Base-by-base conservation (phyloP, 305 asterid genomes). In the Lippia alba region DNA sequence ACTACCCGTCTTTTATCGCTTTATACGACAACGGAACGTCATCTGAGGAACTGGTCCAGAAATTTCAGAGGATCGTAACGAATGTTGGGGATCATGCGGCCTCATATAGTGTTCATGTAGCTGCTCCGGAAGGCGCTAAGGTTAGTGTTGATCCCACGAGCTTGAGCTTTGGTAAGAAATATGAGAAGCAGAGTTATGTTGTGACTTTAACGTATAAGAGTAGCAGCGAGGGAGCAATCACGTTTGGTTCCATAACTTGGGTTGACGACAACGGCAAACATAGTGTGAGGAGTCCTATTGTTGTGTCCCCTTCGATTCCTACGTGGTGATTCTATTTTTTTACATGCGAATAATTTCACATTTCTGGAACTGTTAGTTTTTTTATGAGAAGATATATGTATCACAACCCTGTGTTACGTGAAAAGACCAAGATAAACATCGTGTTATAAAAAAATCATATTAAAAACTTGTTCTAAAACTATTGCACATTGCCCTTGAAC, bases 221-320 rank as follows among this genome's bases (percentile, higher is more conserved):
- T 17, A 51, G 16, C 5, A 50, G 0, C 15, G 64, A 17, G 0
- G 69, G 61, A 34, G 72, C 32, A 39, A 55, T 67, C 9, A 57
- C 64, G 12, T 77, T 71, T 34, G 81, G 81, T 48, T 72, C 78
- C 0, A 44, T 77, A 45, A 67, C 24, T 4, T 77, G 81, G 78
- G 16, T 56, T 4, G 81, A 77, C 19, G 60, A 57, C 1, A 58
- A 62, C 5, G 78, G 76, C 2, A 62, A 67, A 4, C 76, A 74
- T 45, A n/a, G 0, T 24, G 82, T 70, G 8, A 78, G 82, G 36
- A 78, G 79, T 50, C 82, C 82, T 0, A 69, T 78, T 34, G 82
- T 78, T 8, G 76, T 78, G 30, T 68, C 79, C 0, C 83, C 83
- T 3, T 64, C 57, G 76, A 73, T 78, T 20, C 69, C 48, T 0